Conservation (phyloP, 306 rosid species). For the Inga laurina region DNA sequence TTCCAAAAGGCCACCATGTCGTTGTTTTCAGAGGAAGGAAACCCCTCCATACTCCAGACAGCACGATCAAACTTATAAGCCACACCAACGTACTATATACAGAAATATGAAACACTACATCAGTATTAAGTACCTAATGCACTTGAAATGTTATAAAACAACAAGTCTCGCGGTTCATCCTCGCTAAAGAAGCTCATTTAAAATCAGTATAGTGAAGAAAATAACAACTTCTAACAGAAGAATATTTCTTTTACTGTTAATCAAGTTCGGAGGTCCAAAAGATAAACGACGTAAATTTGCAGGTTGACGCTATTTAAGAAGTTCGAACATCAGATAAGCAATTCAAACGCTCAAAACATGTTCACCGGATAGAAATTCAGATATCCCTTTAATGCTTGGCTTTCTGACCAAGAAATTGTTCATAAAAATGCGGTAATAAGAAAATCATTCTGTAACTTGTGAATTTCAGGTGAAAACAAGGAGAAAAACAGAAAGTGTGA, state of each 20-base stretch:
- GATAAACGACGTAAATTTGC: background rate
- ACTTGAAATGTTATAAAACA: background rate
- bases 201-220: background rate
- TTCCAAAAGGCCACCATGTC: conserved; percentile 72
- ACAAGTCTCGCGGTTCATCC: background rate
- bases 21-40: conserved; percentile 70
- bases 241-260: background rate
- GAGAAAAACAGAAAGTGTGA: background rate
- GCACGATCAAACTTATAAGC: conserved; percentile 82
- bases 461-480: background rate
- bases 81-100: conserved; percentile 71
- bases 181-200: background rate
- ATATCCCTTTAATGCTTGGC: background rate
- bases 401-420: background rate
- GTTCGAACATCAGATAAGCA: background rate
- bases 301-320: background rate
- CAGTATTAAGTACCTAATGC: background rate
- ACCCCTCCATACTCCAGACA: conserved; percentile 86
- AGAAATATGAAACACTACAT: conserved; percentile 5
- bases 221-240: background rate
- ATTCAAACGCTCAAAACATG: background rate
- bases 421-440: background rate
- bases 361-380: background rate
- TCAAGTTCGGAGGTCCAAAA: background rate
- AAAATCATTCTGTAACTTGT: background rate